Percentiles rank a stretch among this genome's conserved stretches.
phyloP scores from a whole-genome alignment of 805 yeast species.

The Candida montana region DNA sequence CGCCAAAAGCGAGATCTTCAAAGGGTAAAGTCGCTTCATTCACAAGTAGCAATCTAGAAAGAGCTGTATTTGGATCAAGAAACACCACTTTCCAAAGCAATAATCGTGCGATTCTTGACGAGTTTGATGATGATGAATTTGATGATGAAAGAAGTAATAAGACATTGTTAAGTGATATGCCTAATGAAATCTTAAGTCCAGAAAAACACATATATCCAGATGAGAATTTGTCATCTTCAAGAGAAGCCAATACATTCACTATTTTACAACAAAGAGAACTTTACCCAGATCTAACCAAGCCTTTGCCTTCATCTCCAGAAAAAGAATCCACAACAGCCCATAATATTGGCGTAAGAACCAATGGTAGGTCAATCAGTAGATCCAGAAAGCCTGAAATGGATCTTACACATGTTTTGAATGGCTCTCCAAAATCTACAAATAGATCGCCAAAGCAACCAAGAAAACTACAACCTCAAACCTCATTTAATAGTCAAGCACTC shows the following conservation, averaged over 20 bases:
- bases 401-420: background rate
- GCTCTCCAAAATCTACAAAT: background rate
- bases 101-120: constrained; percentile 1
- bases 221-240: constrained; percentile 11
- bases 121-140: constrained; percentile 6
- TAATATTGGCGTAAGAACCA: background rate
- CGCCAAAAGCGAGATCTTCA: constrained; percentile 11
- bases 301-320: background rate
- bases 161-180: constrained; percentile 20
- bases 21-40: constrained; percentile 8
- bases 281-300: constrained; percentile 1
- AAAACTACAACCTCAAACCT: background rate
- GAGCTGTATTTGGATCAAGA: constrained; percentile 5
- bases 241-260: background rate
- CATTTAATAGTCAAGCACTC: too few relatives aligned
- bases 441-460: background rate
- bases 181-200: constrained; percentile 23
- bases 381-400: background rate
- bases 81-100: background rate
- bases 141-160: constrained; percentile 9
- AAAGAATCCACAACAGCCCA: background rate
- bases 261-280: constrained; percentile 7
- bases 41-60: constrained; percentile 5
- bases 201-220: constrained; percentile 21
- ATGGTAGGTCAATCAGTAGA: too few relatives aligned